phyloP scores from a whole-genome alignment of 2,329 filamentous ascomycete species.

The Domatiomyces globalis region DNA sequence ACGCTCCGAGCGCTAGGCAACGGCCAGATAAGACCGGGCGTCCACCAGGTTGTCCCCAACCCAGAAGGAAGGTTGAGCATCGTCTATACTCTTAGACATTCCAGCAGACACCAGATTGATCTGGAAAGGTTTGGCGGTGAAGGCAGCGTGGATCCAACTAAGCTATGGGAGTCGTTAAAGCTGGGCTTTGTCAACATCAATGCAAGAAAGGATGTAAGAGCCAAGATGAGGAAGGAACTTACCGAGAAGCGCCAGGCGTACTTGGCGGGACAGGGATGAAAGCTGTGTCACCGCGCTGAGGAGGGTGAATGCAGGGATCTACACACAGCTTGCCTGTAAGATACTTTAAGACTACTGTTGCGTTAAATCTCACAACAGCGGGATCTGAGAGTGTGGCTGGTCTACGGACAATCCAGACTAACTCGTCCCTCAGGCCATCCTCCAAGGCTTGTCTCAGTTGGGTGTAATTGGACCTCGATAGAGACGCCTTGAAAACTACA shows the following conservation, averaged over 20 bases:
- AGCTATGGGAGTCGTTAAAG: slow-evolving; percentile 15
- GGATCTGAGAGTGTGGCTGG: too few species aligned
- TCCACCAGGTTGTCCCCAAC: slow-evolving; percentile 19
- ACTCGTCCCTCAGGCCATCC: too few species aligned
- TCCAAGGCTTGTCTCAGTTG: too few species aligned
- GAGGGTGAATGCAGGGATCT: too few species aligned
- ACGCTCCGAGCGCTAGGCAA: slow-evolving; percentile 15
- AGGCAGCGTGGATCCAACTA: slow-evolving; percentile 10
- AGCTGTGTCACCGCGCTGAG: too few species aligned
- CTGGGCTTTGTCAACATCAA: slow-evolving; percentile 21
- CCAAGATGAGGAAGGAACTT: slow-evolving; percentile 31
- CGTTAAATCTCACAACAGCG: too few species aligned
- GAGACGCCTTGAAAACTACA: too few species aligned
- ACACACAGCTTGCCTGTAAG: too few species aligned
- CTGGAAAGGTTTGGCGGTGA: slow-evolving; percentile 16
- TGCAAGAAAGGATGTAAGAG: slow-evolving; percentile 27
- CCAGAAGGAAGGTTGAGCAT: slow-evolving; percentile 17
- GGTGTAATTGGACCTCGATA: too few species aligned
- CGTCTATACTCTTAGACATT: slow-evolving; percentile 19
- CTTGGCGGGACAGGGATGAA: background rate
- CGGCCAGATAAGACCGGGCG: slow-evolving; percentile 13
- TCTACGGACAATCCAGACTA: too few species aligned
- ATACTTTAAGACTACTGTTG: too few species aligned
- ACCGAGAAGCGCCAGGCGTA: slow-evolving; percentile 21
- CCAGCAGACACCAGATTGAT: slow-evolving; percentile 15